phyloP scores from a whole-genome alignment of 177 flowering plant genomes.

The Vitis hybrid region DNA sequence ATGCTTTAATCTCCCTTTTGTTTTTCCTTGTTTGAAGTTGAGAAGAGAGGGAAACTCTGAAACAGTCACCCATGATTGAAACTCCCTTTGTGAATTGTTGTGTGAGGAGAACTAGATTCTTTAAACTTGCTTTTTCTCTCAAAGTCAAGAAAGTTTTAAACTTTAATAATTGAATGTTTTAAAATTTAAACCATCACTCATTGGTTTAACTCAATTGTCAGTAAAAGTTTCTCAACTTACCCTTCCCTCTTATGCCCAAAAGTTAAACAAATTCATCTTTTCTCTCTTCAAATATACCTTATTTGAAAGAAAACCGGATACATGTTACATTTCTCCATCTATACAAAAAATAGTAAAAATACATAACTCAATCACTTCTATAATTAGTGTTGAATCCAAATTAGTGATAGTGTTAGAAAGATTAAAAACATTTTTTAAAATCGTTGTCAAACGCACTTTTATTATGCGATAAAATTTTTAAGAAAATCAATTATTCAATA shows the following conservation, averaged over 20 bases:
- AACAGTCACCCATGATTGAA: slow-evolving; percentile 3
- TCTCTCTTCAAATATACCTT: too few species aligned
- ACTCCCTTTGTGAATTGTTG: not conserved
- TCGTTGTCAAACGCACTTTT: accelerated
- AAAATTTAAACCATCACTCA: not conserved
- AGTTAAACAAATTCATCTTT: too few species aligned
- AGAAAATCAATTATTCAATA: too few species aligned
- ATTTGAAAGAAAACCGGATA: too few species aligned
- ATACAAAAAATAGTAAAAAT: too few species aligned
- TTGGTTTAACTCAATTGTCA: not conserved
- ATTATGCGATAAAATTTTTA: accelerated
- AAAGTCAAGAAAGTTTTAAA: slow-evolving; percentile 13
- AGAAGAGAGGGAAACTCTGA: not conserved
- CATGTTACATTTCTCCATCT: too few species aligned
- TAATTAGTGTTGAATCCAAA: too few species aligned
- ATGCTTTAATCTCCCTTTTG: too few species aligned
- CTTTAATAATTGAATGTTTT: not conserved
- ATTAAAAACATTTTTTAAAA: too few species aligned
- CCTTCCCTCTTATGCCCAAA: too few species aligned
- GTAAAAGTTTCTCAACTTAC: not conserved
- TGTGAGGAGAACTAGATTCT: slow-evolving; percentile 15
- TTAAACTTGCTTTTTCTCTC: slow-evolving; percentile 16
- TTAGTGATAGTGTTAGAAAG: too few species aligned
- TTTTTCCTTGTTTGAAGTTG: not conserved
- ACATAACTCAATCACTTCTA: too few species aligned